Evolutionary conservation across 192 early-diverging fungal genomes (phyloP).

Genomic region (Coemansia sp.): DNA sequence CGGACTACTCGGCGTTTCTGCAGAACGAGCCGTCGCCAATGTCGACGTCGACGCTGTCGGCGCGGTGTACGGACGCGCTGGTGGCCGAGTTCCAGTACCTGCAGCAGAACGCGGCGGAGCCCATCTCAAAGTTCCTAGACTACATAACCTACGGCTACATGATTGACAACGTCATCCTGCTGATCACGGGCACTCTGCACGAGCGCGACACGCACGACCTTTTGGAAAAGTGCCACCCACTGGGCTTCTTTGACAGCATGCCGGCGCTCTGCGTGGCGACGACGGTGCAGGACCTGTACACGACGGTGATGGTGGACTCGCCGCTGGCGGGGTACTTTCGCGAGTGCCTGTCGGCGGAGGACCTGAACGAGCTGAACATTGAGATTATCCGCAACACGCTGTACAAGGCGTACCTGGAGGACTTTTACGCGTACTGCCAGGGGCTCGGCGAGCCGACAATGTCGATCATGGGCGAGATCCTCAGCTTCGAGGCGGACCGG

Average conservation of each 20-base stretch:
- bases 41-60: constrained; percentile 87
- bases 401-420: constrained; percentile 98
- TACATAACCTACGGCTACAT: constrained; percentile 96
- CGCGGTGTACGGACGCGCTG: constrained; percentile 84
- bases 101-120: constrained; percentile 75
- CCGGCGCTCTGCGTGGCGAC: constrained; percentile 97
- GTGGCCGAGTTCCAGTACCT: constrained; percentile 94
- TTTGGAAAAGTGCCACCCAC: constrained; percentile 94
- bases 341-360: constrained; percentile 94
- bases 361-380: constrained; percentile 99
- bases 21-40: constrained; percentile 97
- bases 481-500: constrained; percentile 98
- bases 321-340: constrained; percentile 98
- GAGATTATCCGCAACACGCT: constrained; percentile 99
- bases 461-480: constrained; percentile 90
- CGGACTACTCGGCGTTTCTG: constrained; percentile 92
- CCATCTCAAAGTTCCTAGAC: constrained; percentile 89
- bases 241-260: constrained; percentile 98
- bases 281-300: constrained; percentile 92
- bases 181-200: constrained; percentile 98
- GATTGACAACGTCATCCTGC: constrained; percentile 99
- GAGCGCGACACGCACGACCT: constrained; percentile 97
- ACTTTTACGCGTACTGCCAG: constrained; percentile 92
- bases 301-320: constrained; percentile 95
- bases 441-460: constrained; percentile 78